Percentiles rank a stretch among this genome's conserved stretches.
These are phyloP conservation scores for Amanita thiersii DNA, from an alignment of 768 basidiomycete genomes.

Conservation along the genomic window DNA sequence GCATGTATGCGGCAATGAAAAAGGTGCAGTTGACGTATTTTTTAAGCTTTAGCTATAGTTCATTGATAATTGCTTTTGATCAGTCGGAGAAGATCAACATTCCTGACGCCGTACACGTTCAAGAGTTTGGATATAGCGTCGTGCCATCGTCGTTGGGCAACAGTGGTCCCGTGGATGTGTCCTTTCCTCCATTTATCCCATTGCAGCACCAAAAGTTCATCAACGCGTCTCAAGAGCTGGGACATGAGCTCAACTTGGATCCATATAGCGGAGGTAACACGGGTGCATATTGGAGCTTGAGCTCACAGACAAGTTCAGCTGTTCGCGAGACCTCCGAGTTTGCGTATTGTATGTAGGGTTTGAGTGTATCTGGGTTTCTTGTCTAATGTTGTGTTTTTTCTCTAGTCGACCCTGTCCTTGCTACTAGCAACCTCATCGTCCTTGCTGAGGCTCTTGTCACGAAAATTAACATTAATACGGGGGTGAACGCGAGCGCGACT, in stretches of 20 bases:
- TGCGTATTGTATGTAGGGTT: conserved; percentile 18
- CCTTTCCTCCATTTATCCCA: conserved; percentile 22
- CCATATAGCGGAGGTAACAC: conserved; percentile 21
- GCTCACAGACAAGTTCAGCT: conserved; percentile 16
- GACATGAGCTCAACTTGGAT: conserved; percentile 21
- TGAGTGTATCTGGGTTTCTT: background rate
- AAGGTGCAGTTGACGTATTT: conserved; percentile 7
- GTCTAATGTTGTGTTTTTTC: background rate
- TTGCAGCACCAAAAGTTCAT: conserved; percentile 23
- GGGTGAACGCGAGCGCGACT: conserved; percentile 10
- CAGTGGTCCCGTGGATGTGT: conserved; percentile 19
- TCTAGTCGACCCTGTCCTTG: conserved; percentile 19
- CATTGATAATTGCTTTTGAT: background rate
- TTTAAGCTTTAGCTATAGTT: no score
- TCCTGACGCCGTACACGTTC: conserved; percentile 14
- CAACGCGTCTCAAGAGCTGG: conserved; percentile 22
- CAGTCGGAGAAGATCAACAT: conserved; percentile 20
- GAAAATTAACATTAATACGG: conserved; percentile 11
- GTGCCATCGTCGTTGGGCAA: conserved; percentile 17
- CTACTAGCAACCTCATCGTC: conserved; percentile 16
- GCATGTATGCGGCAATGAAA: conserved; percentile 13
- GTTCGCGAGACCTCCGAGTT: conserved; percentile 22
- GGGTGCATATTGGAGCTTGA: conserved; percentile 19
- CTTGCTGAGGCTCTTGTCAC: conserved; percentile 18
- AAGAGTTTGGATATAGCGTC: conserved; percentile 17